Conservation (phyloP, 768 basidiomycete species). For the Pisolithus tinctorius region DNA sequence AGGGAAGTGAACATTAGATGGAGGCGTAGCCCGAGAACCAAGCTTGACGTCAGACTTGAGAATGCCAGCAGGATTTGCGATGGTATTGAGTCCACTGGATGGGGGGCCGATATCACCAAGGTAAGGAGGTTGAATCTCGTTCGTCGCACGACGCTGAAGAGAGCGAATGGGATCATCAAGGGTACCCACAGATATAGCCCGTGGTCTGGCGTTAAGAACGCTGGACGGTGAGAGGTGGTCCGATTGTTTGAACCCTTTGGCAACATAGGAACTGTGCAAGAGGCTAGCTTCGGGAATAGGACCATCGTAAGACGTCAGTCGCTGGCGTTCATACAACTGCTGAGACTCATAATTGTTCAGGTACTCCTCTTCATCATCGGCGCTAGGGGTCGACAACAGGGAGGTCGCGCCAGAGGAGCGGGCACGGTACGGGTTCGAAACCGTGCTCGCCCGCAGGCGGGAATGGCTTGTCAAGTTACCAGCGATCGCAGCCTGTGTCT, state of each 20-base stretch:
- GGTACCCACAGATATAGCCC: slow-evolving; percentile 84
- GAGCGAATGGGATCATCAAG: slow-evolving; percentile 74
- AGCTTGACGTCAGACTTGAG: slow-evolving; percentile 55
- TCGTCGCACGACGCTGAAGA: slow-evolving; percentile 58
- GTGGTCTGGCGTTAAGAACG: slow-evolving; percentile 48
- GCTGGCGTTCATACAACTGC: slow-evolving; percentile 43
- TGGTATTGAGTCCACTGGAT: slow-evolving; percentile 21
- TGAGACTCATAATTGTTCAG: slow-evolving; percentile 52
- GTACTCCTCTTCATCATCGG: slow-evolving; percentile 71
- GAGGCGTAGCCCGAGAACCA: slow-evolving; percentile 34
- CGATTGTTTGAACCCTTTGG: slow-evolving; percentile 67
- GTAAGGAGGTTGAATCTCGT: slow-evolving; percentile 51
- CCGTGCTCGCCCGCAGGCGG: slow-evolving; percentile 82
- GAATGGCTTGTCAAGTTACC: slow-evolving; percentile 75
- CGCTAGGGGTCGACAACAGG: slow-evolving; percentile 53
- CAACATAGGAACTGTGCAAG: slow-evolving; percentile 53
- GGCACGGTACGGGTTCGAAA: slow-evolving; percentile 85
- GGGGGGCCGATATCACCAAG: slow-evolving; percentile 45
- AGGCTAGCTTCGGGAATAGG: slow-evolving; percentile 45
- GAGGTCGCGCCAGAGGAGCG: slow-evolving; percentile 55
- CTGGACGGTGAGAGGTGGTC: slow-evolving; percentile 54
- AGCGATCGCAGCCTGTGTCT: slow-evolving; percentile 86
- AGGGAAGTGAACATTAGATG: slow-evolving; percentile 64
- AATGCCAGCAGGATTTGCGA: slow-evolving; percentile 35
- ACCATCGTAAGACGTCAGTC: slow-evolving; percentile 56